Base-by-base conservation (phyloP, 345 rosid species). In the Atalantia buxifolia region DNA sequence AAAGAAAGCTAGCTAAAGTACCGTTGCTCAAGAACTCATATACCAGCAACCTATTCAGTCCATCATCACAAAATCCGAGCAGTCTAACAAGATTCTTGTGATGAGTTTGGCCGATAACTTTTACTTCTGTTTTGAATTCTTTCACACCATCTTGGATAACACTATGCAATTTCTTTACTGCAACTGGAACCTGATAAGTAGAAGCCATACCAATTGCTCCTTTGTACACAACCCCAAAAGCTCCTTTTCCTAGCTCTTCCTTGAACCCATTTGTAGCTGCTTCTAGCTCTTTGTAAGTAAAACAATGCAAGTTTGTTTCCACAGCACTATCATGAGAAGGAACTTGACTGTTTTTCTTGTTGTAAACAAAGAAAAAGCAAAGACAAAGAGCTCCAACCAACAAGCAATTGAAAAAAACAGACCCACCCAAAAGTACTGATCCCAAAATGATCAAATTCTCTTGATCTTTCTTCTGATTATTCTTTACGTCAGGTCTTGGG, bases 11-110 rank as follows among this genome's bases (percentile, higher is more conserved):
- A 5, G 86, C 87, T 28, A 87, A 59, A 24, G 90, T 80, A 2
- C 92, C 89, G 71, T 87, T 89, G 59, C 83, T 84, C 85, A 89
- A 66, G 80, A 81, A 89, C 86, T 87, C 90, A 8, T 87, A 87
- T 19, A 86, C 90, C 9, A 89, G 77, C 55, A 89, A 75, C 6
- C 88, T 87, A 25, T 87, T 81, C 35, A 53, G 62, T 62, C 88
- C 88, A 64, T 89, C 89, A 14, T 86, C 85, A 73, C 89, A 89
- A 82, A 81, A 89, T 28, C 90, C 92, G 16, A 77, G 69, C 57
- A 89, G 73, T 72, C 84, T 75, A 5, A 89, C 88, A 75, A 87
- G 81, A 65, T 89, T 89, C 83, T 84, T 86, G 80, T 87, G 92
- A 77, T 89, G 88, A 28, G 84, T 87, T 35, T 84, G 84, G 7